Base-by-base conservation (phyloP, 2,329 filamentous ascomycete species). In the Stachybotrys chartarum region DNA sequence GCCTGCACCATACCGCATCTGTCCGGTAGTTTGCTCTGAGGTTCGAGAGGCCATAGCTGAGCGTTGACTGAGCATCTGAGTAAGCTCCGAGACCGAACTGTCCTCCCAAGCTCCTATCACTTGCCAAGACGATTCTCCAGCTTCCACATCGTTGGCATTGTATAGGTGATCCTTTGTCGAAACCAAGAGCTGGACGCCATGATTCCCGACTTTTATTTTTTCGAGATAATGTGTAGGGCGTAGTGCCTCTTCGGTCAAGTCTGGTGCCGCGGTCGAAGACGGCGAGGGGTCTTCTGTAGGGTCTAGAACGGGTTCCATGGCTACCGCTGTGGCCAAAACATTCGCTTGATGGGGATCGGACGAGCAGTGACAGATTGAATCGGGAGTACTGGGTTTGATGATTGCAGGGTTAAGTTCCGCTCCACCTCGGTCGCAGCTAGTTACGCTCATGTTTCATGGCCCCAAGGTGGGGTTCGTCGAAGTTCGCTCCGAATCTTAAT, bases 51-150 rank as follows among this genome's bases (percentile, higher is more conserved):
- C 8, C 16, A 16, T 44, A 44, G 8, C 39, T 44, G 39, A 44
- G n/a, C 57, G 55, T 30, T 56, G 18, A 44, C 12, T 32, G 6
- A 58, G 30, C 18, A 58, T 55, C 30, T 31, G 54, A 31, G 17
- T 39, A 12, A 59, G 55, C 16, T 53, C 54, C 30, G 54, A 53
- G 4, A 59, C 30, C 16, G 58, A 55, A 3, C 14, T 44, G 5
- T 59, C 58, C 16, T 57, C 53, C 58, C 58, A 57, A 30, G 55
- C 49, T 16, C 55, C 55, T 14, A 57, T 44, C 10, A 57, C 55
- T 32, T 57, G 55, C 52, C 55, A 57, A 7, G 52, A 51, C 14
- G 44, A 16, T 6, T 52, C 17, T 8, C 50, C 55, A 5, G 52
- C 53, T 30, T 49, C 52, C 5, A 57, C 55, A 14, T 39, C 49